Conservation (phyloP, 2,329 filamentous ascomycete genomes). For the Fusarium longipes region DNA sequence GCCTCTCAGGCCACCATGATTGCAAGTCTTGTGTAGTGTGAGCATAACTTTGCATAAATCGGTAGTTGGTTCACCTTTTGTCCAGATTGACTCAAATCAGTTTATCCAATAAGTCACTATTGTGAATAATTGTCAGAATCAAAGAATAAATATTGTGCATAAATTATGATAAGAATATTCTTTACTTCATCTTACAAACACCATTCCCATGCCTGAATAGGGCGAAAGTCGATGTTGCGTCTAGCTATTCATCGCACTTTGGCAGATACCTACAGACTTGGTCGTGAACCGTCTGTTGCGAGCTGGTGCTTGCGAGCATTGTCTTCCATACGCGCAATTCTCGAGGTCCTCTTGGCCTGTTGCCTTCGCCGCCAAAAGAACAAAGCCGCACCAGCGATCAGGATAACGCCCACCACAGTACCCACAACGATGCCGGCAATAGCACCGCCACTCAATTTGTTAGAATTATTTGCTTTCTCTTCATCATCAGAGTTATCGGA, state of each 20-base stretch:
- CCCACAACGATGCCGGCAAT: slow-evolving; percentile 83
- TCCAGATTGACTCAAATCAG: neutral
- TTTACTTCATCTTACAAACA: neutral
- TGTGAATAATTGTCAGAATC: no score
- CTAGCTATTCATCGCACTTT: neutral
- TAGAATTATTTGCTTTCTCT: slow-evolving; percentile 54
- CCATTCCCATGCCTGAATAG: neutral
- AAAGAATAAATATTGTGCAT: neutral
- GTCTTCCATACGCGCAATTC: slow-evolving; percentile 33
- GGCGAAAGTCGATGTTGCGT: neutral
- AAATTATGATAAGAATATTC: neutral
- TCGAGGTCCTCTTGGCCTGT: slow-evolving; percentile 20
- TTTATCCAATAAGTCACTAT: no score
- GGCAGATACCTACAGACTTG: neutral
- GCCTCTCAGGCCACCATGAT: neutral
- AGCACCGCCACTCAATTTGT: slow-evolving; percentile 75
- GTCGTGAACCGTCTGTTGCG: slow-evolving; percentile 14
- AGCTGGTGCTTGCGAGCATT: slow-evolving; percentile 36
- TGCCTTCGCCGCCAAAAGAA: slow-evolving; percentile 59
- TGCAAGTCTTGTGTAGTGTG: neutral
- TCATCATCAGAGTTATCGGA: slow-evolving; percentile 6
- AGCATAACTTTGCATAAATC: neutral
- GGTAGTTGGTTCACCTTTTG: neutral
- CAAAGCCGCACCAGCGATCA: slow-evolving; percentile 70
- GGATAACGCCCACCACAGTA: slow-evolving; percentile 68